Evolutionary conservation across 139 green algal genomes (phyloP), one percentile per base, ranked within the genome.

Genomic region (Picochlorum sp.): DNA sequence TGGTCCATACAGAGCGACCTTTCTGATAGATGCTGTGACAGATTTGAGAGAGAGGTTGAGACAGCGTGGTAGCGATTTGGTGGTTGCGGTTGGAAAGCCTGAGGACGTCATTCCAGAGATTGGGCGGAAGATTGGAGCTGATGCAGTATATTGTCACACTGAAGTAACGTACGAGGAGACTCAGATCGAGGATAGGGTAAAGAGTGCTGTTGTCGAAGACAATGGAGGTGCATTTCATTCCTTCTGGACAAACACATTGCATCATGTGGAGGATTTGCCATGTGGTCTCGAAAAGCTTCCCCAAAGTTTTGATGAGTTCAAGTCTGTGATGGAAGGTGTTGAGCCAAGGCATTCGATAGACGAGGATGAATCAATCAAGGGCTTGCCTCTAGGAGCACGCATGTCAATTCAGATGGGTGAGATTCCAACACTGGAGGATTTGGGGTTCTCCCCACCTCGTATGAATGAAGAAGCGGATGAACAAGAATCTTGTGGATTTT

Each of bases 131-230:
- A 55, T 71, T 13, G 60, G 60, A 15, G 66, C 66, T 4, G 50
- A 21, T 20, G 50, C 61, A 0, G 77, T 94, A 44, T 90, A 82
- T 64, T 83, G 75, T 60, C 85, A 92, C 56, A 51, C 62, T 6
- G 86, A 92, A 69, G 86, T 85, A 18, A 89, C 86, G 3, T 69
- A 58, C 18, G 84, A 91, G 65, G 86, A 94, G 51, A 54, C 58
- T 8, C 47, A 59, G 44, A 65, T 82, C 21, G 85, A 93, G 69
- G 49, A 24, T 3, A 51, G 45, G 6, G 80, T 95, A 47, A 30
- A 51, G 20, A 63, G 51, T 26, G 45, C 57, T 2, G 70, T 74
- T 5, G 62, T 91, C 55, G 57, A 81, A 49, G 62, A 71, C 1
- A 56, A 51, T 7, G 86, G 86, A 4, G 72, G 67, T 57, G 49